Base-by-base conservation (phyloP, 2,329 filamentous ascomycete species). In the Parascedosporium putredinis region DNA sequence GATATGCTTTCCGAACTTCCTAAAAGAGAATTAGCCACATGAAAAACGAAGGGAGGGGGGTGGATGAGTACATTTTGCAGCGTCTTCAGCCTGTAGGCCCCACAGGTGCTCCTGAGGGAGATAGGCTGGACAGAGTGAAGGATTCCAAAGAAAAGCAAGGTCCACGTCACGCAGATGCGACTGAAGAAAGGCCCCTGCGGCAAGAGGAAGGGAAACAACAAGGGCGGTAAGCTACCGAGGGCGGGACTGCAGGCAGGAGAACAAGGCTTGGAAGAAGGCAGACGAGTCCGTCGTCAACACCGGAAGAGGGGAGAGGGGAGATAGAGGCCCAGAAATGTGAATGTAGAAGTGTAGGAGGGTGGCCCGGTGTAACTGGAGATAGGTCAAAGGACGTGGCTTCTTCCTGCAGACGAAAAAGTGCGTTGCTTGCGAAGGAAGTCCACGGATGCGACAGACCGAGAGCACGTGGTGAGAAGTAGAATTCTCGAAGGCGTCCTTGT, bases 1-100 rank as follows among this genome's bases (percentile, higher is more conserved):
- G 58, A 98, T 95, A 67, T 96, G 88, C 76, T 98, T 98, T 68
- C 93, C 93, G 74, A 98, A 98, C 80, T 98, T 98, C 93, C 91
- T 98, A 51, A 6, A 31, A 10, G 20, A n/a, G 20, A 12, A 40
- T 50, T 45, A 50, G 40, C 20, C 9, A 31, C 20, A 24, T 16
- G 10, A 8, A 2, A 7, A 23, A 22, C 22, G 12, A 20, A 34
- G 12, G 40, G 23, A 29, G 22, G 10, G 36, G n/a, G n/a, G n/a
- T n/a, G n/a, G n/a, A n/a, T n/a, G n/a, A 34, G 23, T 50, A 50
- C 48, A 50, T 50, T 24, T 45, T 45, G 48, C 27, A 45, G 24
- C 5, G 16, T 38, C 24, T 14, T 23, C 16, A 31, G 42, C 38
- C 40, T 47, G 9, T 40, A 40, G 36, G 36, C 36, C 36, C 36